phyloP scores from a whole-genome alignment of 192 early-diverging fungal genomes.

The Geranomyces variabilis region DNA sequence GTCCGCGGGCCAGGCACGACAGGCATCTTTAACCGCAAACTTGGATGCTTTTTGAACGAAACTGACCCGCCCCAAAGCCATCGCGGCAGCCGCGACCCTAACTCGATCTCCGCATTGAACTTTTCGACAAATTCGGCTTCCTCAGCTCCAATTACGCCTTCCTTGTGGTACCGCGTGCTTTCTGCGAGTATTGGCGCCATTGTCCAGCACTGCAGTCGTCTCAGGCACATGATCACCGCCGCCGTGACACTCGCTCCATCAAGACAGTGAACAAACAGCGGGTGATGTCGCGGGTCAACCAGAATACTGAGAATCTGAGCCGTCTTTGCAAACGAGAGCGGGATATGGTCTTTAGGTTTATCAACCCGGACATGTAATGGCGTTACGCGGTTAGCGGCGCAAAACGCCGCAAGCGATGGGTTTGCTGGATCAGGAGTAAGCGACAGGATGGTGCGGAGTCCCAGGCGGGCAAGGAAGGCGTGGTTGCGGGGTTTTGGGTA shows the following conservation, averaged over 20 bases:
- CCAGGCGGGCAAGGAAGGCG: slow-evolving; percentile 74
- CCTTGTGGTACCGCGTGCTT: slow-evolving; percentile 44
- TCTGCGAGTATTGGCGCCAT: slow-evolving; percentile 54
- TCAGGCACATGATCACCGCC: slow-evolving; percentile 79
- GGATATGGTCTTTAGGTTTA: slow-evolving; percentile 83
- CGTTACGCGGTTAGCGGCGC: slow-evolving; percentile 63
- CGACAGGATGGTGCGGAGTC: slow-evolving; percentile 81
- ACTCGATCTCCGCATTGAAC: slow-evolving; percentile 68
- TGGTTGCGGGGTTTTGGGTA: slow-evolving; percentile 88
- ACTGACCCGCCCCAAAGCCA: slow-evolving; percentile 75
- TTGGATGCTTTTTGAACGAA: slow-evolving; percentile 69
- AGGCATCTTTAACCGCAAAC: slow-evolving; percentile 57
- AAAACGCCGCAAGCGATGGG: slow-evolving; percentile 64
- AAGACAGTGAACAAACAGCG: slow-evolving; percentile 88
- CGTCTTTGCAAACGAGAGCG: slow-evolving; percentile 75
- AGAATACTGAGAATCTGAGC: slow-evolving; percentile 65
- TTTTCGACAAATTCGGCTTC: slow-evolving; percentile 80
- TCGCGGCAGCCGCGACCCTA: slow-evolving; percentile 44
- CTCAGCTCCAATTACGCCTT: slow-evolving; percentile 64
- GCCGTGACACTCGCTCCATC: slow-evolving; percentile 89
- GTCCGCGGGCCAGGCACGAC: background rate
- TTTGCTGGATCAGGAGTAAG: slow-evolving; percentile 78
- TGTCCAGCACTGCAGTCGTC: slow-evolving; percentile 91
- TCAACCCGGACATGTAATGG: slow-evolving; percentile 73
- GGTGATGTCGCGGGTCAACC: slow-evolving; percentile 71